These are phyloP conservation scores for Tricholoma sp. DNA, from an alignment of 768 basidiomycete genomes.

Conservation along the genomic window DNA sequence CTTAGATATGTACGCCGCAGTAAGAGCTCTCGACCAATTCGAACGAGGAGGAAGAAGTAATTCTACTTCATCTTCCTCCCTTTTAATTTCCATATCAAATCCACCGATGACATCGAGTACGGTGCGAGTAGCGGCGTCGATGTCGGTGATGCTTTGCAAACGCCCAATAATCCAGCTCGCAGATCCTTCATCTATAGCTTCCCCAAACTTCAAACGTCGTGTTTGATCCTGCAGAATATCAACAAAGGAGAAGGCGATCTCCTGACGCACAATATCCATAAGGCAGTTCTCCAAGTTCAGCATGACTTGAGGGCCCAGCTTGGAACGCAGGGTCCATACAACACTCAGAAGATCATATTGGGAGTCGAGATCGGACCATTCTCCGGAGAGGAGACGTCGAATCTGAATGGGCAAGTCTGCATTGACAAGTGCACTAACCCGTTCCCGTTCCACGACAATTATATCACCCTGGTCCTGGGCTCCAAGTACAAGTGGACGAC, in stretches of 20 bases:
- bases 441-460: slow-evolving; percentile 73
- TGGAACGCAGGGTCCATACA: slow-evolving; percentile 57
- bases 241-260: slow-evolving; percentile 69
- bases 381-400: slow-evolving; percentile 42
- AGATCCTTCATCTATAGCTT: slow-evolving; percentile 54
- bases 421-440: slow-evolving; percentile 54
- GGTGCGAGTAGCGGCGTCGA: slow-evolving; percentile 50
- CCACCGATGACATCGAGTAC: slow-evolving; percentile 69
- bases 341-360: slow-evolving; percentile 55
- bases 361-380: slow-evolving; percentile 37
- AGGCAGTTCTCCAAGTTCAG: slow-evolving; percentile 54
- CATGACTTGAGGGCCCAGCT: slow-evolving; percentile 54
- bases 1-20: slow-evolving; percentile 55
- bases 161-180: slow-evolving; percentile 58
- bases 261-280: slow-evolving; percentile 65
- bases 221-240: slow-evolving; percentile 72
- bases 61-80: slow-evolving; percentile 69
- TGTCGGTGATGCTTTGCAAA: slow-evolving; percentile 49
- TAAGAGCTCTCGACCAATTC: slow-evolving; percentile 58
- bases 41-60: slow-evolving; percentile 49
- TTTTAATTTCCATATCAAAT: slow-evolving; percentile 66
- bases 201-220: slow-evolving; percentile 44
- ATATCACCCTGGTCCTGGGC: slow-evolving; percentile 40
- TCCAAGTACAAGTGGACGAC: slow-evolving; percentile 73
- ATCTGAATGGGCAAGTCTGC: slow-evolving; percentile 67